Evolutionary conservation across 352 stramenopile species (phyloP).

Genomic region (Phytopythium cucurbitacearum): DNA sequence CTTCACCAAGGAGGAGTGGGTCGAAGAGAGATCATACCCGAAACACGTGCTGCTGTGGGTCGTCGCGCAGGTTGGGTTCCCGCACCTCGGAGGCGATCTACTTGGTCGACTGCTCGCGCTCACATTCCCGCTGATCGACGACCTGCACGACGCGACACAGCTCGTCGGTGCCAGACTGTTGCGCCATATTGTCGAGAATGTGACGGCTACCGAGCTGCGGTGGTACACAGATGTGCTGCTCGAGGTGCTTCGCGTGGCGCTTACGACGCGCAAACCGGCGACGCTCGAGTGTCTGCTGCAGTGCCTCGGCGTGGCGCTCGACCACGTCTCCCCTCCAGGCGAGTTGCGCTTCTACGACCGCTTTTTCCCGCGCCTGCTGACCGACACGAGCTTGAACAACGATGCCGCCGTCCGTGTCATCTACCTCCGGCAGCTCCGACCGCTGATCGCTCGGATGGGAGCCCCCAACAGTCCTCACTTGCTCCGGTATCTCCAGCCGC

Average conservation of each 20-base stretch:
- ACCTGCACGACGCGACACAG: slow-evolving; percentile 59
- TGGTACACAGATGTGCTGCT: slow-evolving; percentile 80
- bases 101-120: slow-evolving; percentile 70
- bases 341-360: slow-evolving; percentile 64
- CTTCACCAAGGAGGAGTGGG: slow-evolving; percentile 65
- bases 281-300: slow-evolving; percentile 58
- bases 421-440: slow-evolving; percentile 51
- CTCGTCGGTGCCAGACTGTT: slow-evolving; percentile 56
- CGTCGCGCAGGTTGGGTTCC: slow-evolving; percentile 49
- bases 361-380: slow-evolving; percentile 62
- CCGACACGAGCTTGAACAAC: slow-evolving; percentile 53
- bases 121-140: slow-evolving; percentile 76
- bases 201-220: slow-evolving; percentile 68
- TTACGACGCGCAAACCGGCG: slow-evolving; percentile 49
- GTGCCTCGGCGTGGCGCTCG: slow-evolving; percentile 49
- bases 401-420: slow-evolving; percentile 52
- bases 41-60: slow-evolving; percentile 59
- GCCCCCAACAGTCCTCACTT: slow-evolving; percentile 65
- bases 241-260: slow-evolving; percentile 58
- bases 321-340: slow-evolving; percentile 50
- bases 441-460: slow-evolving; percentile 42
- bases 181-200: slow-evolving; percentile 51
- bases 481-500: slow-evolving; percentile 70
- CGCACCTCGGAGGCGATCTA: slow-evolving; percentile 59
- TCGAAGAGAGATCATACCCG: slow-evolving; percentile 28